Conservation (phyloP, 192 early-diverging fungal genomes). For the Rhizoclosmatium globosum region DNA sequence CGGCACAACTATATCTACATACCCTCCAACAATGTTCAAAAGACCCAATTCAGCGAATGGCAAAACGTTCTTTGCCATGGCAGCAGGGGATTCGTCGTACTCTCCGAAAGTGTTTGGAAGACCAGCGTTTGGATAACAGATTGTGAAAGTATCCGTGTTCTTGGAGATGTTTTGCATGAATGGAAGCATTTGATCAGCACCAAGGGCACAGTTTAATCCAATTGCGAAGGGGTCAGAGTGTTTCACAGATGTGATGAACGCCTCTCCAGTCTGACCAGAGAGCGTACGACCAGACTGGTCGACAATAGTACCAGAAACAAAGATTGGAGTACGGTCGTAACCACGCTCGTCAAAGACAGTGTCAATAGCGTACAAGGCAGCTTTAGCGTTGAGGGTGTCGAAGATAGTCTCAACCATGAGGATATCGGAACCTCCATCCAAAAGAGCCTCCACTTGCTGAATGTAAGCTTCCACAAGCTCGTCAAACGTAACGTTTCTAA, state of each 20-base stretch:
- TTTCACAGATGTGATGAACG: constrained; percentile 85
- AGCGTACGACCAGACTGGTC: constrained; percentile 96
- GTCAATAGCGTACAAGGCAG: constrained; percentile 93
- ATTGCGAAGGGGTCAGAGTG: constrained; percentile 87
- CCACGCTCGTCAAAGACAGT: constrained; percentile 79
- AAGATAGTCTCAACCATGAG: constrained; percentile 97
- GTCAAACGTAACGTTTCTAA: constrained; percentile 95
- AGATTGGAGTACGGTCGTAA: constrained; percentile 59
- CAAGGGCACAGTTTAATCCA: constrained; percentile 73
- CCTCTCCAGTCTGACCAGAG: constrained; percentile 97
- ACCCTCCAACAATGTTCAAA: constrained; percentile 92
- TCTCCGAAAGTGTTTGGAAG: constrained; percentile 97
- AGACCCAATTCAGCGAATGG: constrained; percentile 93
- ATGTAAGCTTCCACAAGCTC: constrained; percentile 90
- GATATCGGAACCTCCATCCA: constrained; percentile 94
- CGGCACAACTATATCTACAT: background rate
- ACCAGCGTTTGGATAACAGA: constrained; percentile 98
- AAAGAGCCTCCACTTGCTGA: constrained; percentile 88
- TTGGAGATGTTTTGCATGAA: constrained; percentile 91
- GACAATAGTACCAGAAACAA: constrained; percentile 86
- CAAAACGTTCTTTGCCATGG: constrained; percentile 86
- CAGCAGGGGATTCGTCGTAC: constrained; percentile 88
- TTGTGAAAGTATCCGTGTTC: constrained; percentile 78
- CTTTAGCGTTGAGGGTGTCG: constrained; percentile 97
- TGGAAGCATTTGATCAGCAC: constrained; percentile 93